These are phyloP conservation scores for Fonsecaea nubica DNA, from an alignment of 2,329 filamentous ascomycete species.

Conservation along the genomic window DNA sequence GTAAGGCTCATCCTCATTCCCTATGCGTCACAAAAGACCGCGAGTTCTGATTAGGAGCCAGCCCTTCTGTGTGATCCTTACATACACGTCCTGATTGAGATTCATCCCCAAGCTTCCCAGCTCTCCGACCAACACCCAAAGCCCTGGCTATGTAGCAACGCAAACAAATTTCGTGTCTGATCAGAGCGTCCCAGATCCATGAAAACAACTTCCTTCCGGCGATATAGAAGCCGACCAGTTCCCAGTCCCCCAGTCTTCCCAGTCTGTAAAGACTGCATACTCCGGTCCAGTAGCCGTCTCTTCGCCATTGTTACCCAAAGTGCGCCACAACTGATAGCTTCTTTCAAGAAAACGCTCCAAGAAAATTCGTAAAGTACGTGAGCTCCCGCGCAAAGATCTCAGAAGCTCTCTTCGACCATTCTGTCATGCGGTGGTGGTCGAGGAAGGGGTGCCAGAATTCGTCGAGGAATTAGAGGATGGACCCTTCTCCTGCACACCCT, in stretches of 20 bases:
- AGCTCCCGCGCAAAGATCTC: background rate
- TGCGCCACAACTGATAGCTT: conserved; percentile 15
- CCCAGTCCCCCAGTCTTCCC: conserved; percentile 8
- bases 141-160: conserved; percentile 28
- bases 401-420: background rate
- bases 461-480: conserved; percentile 20
- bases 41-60: conserved; percentile 8
- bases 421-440: conserved; percentile 19
- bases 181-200: conserved; percentile 21
- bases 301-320: conserved; percentile 25
- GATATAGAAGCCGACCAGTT: conserved; percentile 3
- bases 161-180: conserved; percentile 24
- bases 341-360: conserved; percentile 24
- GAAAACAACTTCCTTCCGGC: conserved; percentile 15
- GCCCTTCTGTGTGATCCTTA: conserved; percentile 2
- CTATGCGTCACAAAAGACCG: conserved; percentile 7
- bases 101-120: conserved; percentile 19
- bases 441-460: conserved; percentile 16
- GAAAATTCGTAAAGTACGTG: conserved; percentile 30
- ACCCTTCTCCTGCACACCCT: conserved; percentile 59
- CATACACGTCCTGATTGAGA: conserved; percentile 24
- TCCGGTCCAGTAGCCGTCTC: conserved; percentile 2
- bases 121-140: conserved; percentile 19
- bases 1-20: conserved; percentile 5
- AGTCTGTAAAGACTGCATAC: background rate